Evolutionary conservation across 2,329 filamentous ascomycete genomes (phyloP).

Genomic region (Daldinia sp.): DNA sequence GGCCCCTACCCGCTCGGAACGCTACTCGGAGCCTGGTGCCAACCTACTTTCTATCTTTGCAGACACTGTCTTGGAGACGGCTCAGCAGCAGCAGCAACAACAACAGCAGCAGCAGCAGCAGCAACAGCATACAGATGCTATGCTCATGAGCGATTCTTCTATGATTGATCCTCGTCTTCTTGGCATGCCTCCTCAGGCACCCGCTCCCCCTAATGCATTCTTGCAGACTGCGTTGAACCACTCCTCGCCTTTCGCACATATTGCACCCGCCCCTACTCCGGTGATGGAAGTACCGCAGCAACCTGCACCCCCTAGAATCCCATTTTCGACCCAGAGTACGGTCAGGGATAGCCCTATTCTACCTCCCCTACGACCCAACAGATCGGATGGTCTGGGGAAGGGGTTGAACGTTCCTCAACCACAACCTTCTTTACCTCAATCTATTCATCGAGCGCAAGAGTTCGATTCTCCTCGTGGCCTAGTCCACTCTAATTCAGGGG

Average conservation of each 20-base stretch:
- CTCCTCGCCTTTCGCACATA: constrained; percentile 46
- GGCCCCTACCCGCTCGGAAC: constrained; percentile 40
- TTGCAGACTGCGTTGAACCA: constrained; percentile 56
- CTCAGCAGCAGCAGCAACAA: neutral
- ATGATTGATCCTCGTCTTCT: constrained; percentile 51
- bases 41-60: constrained; percentile 51
- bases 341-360: constrained; percentile 52
- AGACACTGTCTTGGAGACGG: constrained; percentile 46
- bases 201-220: constrained; percentile 50
- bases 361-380: constrained; percentile 52
- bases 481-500: constrained; percentile 53
- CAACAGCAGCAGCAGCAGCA: neutral
- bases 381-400: constrained; percentile 46
- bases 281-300: constrained; percentile 40
- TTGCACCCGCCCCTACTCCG: constrained; percentile 48
- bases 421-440: constrained; percentile 30
- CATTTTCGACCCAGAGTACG: constrained; percentile 51
- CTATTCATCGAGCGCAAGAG: constrained; percentile 45
- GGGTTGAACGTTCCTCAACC: constrained; percentile 35
- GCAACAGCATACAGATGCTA: constrained; percentile 29
- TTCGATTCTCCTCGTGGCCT: constrained; percentile 47
- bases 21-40: constrained; percentile 43
- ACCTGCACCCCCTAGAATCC: constrained; percentile 47
- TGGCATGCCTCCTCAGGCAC: constrained; percentile 39
- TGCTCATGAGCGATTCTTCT: constrained; percentile 34